Base-by-base conservation (phyloP, 768 basidiomycete genomes). In the Lentinula lateritia region DNA sequence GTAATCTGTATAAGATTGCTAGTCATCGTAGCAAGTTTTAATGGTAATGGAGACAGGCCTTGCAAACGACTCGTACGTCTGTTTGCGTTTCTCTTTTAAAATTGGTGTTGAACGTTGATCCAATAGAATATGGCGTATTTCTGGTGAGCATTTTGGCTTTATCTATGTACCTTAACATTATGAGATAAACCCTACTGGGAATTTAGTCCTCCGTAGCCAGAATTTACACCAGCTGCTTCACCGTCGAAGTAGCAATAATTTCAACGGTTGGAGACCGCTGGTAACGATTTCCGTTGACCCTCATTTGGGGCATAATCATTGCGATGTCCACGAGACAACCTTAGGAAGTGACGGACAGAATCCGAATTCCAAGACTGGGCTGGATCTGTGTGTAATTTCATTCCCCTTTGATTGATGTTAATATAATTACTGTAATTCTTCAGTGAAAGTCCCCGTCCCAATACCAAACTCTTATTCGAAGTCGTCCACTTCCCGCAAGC, bases 281-380 rank as follows among this genome's bases (percentile, higher is more conserved):
- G 74, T 91, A 54, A 77, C 80, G 0, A 68, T 90, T 4, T 79
- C 81, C 18, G 73, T 87, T 10, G 84, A 83, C 60, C 77, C 80
- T 5, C 78, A 82, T 32, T 73, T 80, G n/a, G 61, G 54, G 5
- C 78, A 84, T 61, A 56, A 50, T n/a, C 45, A 59, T 23, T 50
- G 58, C 20, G 7, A 28, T 0, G 0, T 23, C n/a, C 38, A 48
- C 46, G 89, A 90, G 66, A 75, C 82, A 8, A 71, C 75, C 20
- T 80, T 91, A 2, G 89, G 89, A 0, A 75, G 75, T 18, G 88
- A 91, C 60, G 89, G 89, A 0, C 87, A 89, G 67, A 88, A 86
- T 61, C 81, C 86, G 0, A 90, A 90, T 66, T 72, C 84, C 52
- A 87, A 84, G 63, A 75, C 80, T 0, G 71, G 70, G 0, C 80